Evolutionary conservation across 306 rosid species (phyloP).

Genomic region (Ziziphus jujuba): DNA sequence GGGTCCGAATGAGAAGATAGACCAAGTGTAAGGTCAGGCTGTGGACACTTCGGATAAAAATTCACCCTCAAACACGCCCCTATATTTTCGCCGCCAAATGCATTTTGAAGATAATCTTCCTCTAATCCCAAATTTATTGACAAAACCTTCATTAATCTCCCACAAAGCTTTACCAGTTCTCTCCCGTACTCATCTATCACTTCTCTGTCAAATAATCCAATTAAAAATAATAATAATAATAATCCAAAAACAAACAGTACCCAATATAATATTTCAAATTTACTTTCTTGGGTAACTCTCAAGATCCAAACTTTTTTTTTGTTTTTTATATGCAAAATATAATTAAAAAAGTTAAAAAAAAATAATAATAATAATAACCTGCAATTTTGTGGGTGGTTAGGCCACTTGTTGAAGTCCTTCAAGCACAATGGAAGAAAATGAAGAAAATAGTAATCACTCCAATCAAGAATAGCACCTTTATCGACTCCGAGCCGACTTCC

Average conservation of each 20-base stretch:
- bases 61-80: conserved; percentile 91
- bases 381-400: conserved; percentile 34
- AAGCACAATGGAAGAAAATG: conserved; percentile 62
- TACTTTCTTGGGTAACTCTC: too few species aligned
- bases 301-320: too few species aligned
- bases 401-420: conserved; percentile 73
- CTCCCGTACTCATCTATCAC: conserved; percentile 81
- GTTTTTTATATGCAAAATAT: too few species aligned
- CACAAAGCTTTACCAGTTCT: conserved; percentile 70
- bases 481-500: conserved; percentile 78
- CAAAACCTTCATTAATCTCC: conserved; percentile 56
- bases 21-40: conserved; percentile 75
- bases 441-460: conserved; percentile 86
- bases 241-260: not conserved
- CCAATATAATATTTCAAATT: too few species aligned
- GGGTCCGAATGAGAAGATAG: conserved; percentile 91
- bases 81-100: conserved; percentile 68
- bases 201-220: conserved; percentile 40
- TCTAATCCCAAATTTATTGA: conserved; percentile 62
- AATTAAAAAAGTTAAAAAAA: not conserved
- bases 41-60: conserved; percentile 76
- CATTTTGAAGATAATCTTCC: conserved; percentile 47
- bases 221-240: not conserved
- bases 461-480: conserved; percentile 82
- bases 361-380: conserved; percentile 23